Base-by-base conservation (phyloP, 2,329 filamentous ascomycete genomes). In the Apiospora malaysiana region DNA sequence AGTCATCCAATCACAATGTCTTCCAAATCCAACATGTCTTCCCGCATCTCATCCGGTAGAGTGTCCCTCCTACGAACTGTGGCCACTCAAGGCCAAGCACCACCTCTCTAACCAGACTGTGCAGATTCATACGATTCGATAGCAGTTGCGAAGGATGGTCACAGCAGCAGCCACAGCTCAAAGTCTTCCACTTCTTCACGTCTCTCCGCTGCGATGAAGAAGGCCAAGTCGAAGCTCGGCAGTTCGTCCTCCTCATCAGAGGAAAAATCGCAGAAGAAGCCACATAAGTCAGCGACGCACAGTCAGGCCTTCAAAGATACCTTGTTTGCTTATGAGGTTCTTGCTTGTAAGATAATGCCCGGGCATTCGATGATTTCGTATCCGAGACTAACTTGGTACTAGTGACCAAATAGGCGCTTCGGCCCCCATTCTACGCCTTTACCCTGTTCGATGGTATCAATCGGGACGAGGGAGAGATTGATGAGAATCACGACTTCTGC, bases 41-140 rank as follows among this genome's bases (percentile, higher is more conserved):
- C 66, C 43, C 66, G 66, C 46, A 27, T 47, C 32, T 68, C 66
- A 27, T 68, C 66, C 14, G 66, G 66, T 68, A 32, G 16, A 14
- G 9, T 47, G 3, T 23, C 25, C 46, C 18, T 9, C 25, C 25
- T 23, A 14, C 16, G 5, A 4, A 37, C 21, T 5, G 5, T 4
- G 16, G 21, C 43, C 16, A 18, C 14, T 47, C 16, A 37, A 7
- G 25, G 25, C 1, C 23, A 1, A 32, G 10, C 37, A 47, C 2
- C 16, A n/a, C 40, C 9, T 14, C 21, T 47, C 66, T 46, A 45
- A 47, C 66, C 25, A 8, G 4, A 25, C 25, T n/a, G 9, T 47
- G 32, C 66, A 68, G 66, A 68, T 47, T 47, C 43, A 4, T 47
- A 68, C 16, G 66, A 68, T 37, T 25, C 46, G 16, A 47, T 68